phyloP scores from a whole-genome alignment of 129 eudicot species.

The Lonicera japonica region DNA sequence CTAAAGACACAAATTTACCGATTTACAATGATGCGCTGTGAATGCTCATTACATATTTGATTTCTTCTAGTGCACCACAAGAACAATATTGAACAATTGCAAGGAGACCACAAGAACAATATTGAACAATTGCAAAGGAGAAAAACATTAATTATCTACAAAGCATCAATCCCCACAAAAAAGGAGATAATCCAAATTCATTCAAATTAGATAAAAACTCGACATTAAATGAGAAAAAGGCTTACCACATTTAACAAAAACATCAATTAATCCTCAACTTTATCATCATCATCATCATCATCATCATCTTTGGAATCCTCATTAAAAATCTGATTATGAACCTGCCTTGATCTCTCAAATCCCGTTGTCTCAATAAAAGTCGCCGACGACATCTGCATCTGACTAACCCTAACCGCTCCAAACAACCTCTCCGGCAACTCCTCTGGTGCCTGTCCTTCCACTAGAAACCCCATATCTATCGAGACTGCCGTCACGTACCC shows the following conservation, averaged over 20 bases:
- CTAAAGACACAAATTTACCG: too few relatives aligned
- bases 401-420: conserved; percentile 86
- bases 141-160: background rate
- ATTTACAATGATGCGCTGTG: too few relatives aligned
- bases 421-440: conserved; percentile 79
- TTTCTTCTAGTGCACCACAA: too few relatives aligned
- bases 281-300: background rate
- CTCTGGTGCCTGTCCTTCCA: conserved; percentile 67
- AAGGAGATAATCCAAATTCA: conserved; percentile 13
- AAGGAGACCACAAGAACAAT: too few relatives aligned
- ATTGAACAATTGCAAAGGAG: too few relatives aligned
- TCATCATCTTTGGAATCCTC: conserved; percentile 22
- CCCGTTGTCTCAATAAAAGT: conserved; percentile 34
- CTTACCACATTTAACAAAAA: background rate
- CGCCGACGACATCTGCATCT: conserved; percentile 88
- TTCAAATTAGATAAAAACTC: background rate
- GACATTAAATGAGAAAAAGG: background rate
- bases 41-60: too few relatives aligned
- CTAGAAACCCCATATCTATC: conserved; percentile 85
- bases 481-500: conserved; percentile 77
- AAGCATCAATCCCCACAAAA: background rate
- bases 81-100: too few relatives aligned
- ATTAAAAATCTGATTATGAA: background rate
- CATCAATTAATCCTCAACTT: background rate
- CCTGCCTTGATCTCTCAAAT: background rate